A percentile compares a stretch with the other conserved stretches of the same genome.
phyloP scores from a whole-genome alignment of 441 rosid species.

The Metrosideros polymorpha region DNA sequence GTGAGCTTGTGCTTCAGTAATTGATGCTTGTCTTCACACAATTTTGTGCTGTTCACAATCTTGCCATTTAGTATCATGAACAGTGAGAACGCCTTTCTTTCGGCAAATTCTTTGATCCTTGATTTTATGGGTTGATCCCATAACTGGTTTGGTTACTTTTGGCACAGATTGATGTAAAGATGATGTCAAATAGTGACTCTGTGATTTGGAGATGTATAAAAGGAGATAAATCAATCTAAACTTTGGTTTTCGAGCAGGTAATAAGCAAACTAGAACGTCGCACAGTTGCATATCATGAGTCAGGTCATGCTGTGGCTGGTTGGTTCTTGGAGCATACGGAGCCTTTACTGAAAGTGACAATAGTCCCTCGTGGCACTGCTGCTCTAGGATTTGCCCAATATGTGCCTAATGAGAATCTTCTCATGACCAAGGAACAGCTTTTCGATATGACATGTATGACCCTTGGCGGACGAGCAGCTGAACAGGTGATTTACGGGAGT shows the following conservation, averaged over 20 bases:
- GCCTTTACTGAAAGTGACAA: constrained; percentile 65
- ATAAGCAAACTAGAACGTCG: constrained; percentile 69
- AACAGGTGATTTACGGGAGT: constrained; percentile 32
- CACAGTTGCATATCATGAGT: constrained; percentile 70
- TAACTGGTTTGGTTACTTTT: background rate
- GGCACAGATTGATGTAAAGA: background rate
- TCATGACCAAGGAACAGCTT: constrained; percentile 72
- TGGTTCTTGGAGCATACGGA: constrained; percentile 80
- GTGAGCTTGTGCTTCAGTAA: background rate
- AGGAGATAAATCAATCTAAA: background rate
- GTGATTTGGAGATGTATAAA: background rate
- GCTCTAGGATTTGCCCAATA: constrained; percentile 80
- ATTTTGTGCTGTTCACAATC: background rate
- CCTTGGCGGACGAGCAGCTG: constrained; percentile 76
- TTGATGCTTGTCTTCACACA: background rate
- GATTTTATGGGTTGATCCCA: background rate
- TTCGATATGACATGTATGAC: constrained; percentile 80
- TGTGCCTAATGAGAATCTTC: constrained; percentile 72
- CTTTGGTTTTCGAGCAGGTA: constrained; percentile 33
- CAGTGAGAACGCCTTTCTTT: background rate
- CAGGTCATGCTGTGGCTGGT: constrained; percentile 70
- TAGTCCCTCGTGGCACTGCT: constrained; percentile 74
- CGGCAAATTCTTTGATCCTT: background rate
- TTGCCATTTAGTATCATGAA: background rate
- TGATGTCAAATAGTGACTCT: background rate